phyloP scores from a whole-genome alignment of 31 red algal genomes.

The Asparagopsis taxiformis region DNA sequence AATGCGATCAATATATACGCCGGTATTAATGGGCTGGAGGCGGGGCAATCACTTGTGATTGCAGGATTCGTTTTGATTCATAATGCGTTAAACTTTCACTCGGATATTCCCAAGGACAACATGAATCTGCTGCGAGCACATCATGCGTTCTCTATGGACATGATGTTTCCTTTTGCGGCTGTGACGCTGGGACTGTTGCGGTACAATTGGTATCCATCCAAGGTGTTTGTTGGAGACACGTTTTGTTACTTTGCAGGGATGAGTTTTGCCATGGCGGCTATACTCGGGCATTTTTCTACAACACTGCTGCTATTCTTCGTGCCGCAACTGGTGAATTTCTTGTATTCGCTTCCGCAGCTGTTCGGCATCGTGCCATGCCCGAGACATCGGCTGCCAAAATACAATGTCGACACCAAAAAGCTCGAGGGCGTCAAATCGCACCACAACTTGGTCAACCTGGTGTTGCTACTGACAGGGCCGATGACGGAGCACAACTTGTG shows the following conservation, averaged over 20 bases:
- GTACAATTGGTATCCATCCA: conserved; percentile 96
- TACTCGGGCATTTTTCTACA: conserved; percentile 93
- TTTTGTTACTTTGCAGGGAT: conserved; percentile 99
- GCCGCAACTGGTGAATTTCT: conserved; percentile 97
- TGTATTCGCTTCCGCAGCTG: conserved; percentile 93
- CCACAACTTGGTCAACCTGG: conserved; percentile 93
- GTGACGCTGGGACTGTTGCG: conserved; percentile 75
- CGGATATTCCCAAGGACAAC: conserved; percentile 70
- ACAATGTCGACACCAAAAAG: conserved; percentile 78
- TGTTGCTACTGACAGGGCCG: conserved; percentile 78
- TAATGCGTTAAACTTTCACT: conserved; percentile 82
- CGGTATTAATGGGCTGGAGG: conserved; percentile 99
- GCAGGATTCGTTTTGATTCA: conserved; percentile 77
- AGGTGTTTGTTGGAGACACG: conserved; percentile 98
- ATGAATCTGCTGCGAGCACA: conserved; percentile 71
- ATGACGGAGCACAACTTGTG: conserved; percentile 93
- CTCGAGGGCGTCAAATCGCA: conserved; percentile 76
- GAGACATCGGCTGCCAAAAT: conserved; percentile 94
- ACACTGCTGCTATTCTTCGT: conserved; percentile 97
- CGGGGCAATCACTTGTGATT: conserved; percentile 93
- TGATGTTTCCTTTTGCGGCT: conserved; percentile 89
- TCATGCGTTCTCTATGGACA: conserved; percentile 91
- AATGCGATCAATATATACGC: conserved; percentile 99
- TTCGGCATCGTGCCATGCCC: conserved; percentile 95
- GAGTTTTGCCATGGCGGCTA: conserved; percentile 96